Evolutionary conservation across 768 basidiomycete species (phyloP), one percentile per base, ranked within the genome.

Genomic region (Floccularia luteovirens): DNA sequence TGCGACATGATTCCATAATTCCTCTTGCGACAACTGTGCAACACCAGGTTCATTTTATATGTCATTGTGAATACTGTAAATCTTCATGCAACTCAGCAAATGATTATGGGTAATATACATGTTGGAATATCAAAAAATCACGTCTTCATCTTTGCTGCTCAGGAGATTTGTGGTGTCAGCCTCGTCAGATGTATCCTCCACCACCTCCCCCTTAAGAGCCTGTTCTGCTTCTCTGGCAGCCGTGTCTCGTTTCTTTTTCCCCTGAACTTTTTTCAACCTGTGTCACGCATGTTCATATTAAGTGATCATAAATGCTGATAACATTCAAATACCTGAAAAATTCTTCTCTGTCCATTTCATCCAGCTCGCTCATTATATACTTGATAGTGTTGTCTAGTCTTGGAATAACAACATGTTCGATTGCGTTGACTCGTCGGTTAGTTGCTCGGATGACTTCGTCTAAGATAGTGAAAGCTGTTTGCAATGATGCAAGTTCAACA

Each of bases 361-460:
- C 96, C 45, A 99, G 66, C 57, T 99, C 96, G 43, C 91, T 94
- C 54, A 91, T 74, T 58, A 99, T 97, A 59, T 97, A 99, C 54
- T 89, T 90, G 70, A 99, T 90, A 11, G 96, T 98, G 61, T 97
- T 97, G 33, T 98, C 94, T 36, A 99, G 66, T 31, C 85, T 76
- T 13, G 96, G 96, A 43, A 99, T 97, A 51, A 99, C 71, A 48
- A 99, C 82, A 57, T 99, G 91, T 53, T 99, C 96, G 48, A 99
- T 94, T 2, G 96, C 96, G 55, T 99, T 99, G 28, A 99, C 96
- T 47, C 96, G 82, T 38, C 96, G 87, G 61, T 98, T 99, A 25
- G 96, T 98, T n/a, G 93, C 91, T 34, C 90, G 87, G 54, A 99
- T 99, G 44, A 98, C 96, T 63, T 98, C 96, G 62, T 99, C 96